phyloP scores from a whole-genome alignment of 2,329 filamentous ascomycete genomes.

The Fusarium verrucosum region DNA sequence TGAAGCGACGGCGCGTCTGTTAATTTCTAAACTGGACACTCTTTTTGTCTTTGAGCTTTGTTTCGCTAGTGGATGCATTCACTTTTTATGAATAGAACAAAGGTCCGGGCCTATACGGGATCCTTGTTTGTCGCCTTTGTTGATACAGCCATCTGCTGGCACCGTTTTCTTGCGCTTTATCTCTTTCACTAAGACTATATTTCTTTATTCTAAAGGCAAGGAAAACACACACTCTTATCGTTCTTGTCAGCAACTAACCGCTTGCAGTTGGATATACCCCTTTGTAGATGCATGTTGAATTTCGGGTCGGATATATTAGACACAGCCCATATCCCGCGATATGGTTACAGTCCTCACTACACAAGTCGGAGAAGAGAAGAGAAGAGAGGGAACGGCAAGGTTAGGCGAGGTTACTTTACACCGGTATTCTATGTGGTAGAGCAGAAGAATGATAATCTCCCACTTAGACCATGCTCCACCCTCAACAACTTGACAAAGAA shows the following conservation, averaged over 20 bases:
- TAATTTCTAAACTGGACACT: conserved; percentile 14
- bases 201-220: conserved; percentile 9
- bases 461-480: conserved; percentile 1
- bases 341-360: background rate
- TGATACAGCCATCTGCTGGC: conserved; percentile 1
- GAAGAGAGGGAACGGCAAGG: background rate
- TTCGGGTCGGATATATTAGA: background rate
- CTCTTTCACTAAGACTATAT: background rate
- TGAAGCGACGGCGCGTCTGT: conserved; percentile 46
- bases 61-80: background rate
- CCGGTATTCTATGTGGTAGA: background rate
- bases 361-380: background rate
- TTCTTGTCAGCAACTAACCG: background rate
- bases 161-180: conserved; percentile 4
- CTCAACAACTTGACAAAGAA: background rate
- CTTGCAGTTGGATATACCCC: conserved; percentile 19
- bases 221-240: background rate
- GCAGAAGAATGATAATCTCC: conserved; percentile 9
- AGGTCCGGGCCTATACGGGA: background rate
- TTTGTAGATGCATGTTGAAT: background rate
- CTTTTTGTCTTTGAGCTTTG: background rate
- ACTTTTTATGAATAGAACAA: conserved; percentile 5
- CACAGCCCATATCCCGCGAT: background rate
- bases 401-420: background rate
- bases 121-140: conserved; percentile 3